Conservation (phyloP, 306 rosid species). For the Medicago lupulina region DNA sequence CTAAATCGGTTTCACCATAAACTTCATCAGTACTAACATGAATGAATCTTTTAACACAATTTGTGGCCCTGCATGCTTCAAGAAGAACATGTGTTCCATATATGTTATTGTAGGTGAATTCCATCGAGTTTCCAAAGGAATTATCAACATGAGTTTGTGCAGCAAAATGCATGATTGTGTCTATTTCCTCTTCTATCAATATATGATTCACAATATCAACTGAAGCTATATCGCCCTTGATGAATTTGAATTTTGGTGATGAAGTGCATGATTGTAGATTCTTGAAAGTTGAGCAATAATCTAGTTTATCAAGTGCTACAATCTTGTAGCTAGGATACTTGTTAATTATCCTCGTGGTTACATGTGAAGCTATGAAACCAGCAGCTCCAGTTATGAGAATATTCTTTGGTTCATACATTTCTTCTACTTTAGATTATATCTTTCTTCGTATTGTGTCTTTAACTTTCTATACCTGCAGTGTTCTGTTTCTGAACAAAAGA, state of each 20-base stretch:
- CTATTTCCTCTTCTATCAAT: constrained; percentile 63
- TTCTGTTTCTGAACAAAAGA: constrained; percentile 33
- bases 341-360: constrained; percentile 57
- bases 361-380: constrained; percentile 81
- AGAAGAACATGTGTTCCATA: constrained; percentile 81
- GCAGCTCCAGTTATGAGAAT: constrained; percentile 80
- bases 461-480: constrained; percentile 35
- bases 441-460: constrained; percentile 30
- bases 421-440: constrained; percentile 42
- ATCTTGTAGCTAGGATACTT: constrained; percentile 66
- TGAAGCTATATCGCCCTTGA: constrained; percentile 67
- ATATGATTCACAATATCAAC: constrained; percentile 68
- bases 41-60: constrained; percentile 64
- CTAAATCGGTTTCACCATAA: constrained; percentile 74
- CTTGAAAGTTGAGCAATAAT: constrained; percentile 69
- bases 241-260: constrained; percentile 68
- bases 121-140: constrained; percentile 76
- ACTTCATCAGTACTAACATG: constrained; percentile 88
- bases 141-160: constrained; percentile 85
- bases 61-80: constrained; percentile 68
- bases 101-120: constrained; percentile 77
- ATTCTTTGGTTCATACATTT: constrained; percentile 58
- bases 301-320: constrained; percentile 74
- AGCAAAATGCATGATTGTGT: constrained; percentile 83
- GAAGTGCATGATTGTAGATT: constrained; percentile 53